Evolutionary conservation across 163 green algal species (phyloP), one percentile per base, ranked within the genome.

Genomic region (Scenedesmus sp.): DNA sequence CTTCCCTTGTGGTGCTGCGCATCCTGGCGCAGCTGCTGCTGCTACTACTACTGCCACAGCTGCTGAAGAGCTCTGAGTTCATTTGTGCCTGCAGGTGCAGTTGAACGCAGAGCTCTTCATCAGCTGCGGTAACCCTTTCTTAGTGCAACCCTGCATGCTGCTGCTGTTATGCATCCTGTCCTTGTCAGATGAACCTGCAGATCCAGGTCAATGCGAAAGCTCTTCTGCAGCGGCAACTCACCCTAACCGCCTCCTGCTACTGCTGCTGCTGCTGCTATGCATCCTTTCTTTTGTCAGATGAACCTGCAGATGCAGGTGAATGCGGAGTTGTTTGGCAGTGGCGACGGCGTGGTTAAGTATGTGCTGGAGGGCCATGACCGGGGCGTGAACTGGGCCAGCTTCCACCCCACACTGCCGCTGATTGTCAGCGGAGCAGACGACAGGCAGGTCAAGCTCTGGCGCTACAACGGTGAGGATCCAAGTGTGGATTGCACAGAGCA

Each of bases 401-500:
- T 99, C 96, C 98, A 99, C 95, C 98, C 98, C 88, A 98, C 96
- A 0, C 96, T 99, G 76, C 98, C 98, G 6, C 96, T 99, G 67
- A 99, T 99, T 73, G 98, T 99, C 56, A 99, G 97, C 18, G 98
- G 98, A 20, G 98, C 98, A 54, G 98, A 99, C 92, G 98, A 99
- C 95, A 95, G 98, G 16, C 98, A 99, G 93, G 98, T 99, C 92
- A 99, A 99, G 96, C 97, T 99, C 34, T 99, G 98, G 98, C 96
- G 98, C 86, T 99, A 99, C 96, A 99, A 99, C 91, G 98, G 97
- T 99, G 92, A 84, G 96, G 5, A 56, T 16, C 26, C 7, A 3
- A 77, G 18, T 9, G 4, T 34, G 82, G 12, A 8, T 84, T 6
- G 52, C 20, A 57, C 59, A 2, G 5, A 4, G 20, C 9, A 6